A percentile compares a stretch with the other conserved stretches of the same genome.
Evolutionary conservation across 2,329 filamentous ascomycete species (phyloP).

Genomic region (Phaeosphaeriaceae sp.): DNA sequence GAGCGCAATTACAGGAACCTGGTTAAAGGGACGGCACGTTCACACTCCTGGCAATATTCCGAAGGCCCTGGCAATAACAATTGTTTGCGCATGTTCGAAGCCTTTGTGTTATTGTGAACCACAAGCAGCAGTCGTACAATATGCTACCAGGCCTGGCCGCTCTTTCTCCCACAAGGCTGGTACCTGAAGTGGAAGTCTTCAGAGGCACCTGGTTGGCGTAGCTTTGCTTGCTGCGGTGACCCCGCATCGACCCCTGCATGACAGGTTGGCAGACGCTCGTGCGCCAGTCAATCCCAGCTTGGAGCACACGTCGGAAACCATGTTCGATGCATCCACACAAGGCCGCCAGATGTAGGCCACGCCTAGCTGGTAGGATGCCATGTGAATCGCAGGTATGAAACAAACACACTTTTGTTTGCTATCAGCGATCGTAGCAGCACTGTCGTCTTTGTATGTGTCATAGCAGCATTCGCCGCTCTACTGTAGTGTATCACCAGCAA

Average conservation of each 20-base stretch:
- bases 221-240: conserved; percentile 1
- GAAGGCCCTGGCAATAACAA: not conserved
- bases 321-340: not conserved
- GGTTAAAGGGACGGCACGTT: conserved; percentile 2
- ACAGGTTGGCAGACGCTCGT: not conserved
- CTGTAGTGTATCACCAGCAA: not conserved
- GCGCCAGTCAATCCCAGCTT: conserved; percentile 2
- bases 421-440: not conserved
- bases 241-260: conserved; percentile 6
- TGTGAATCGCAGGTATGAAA: not conserved
- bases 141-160: not conserved
- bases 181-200: not conserved
- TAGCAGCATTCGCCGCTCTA: not conserved
- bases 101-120: not conserved
- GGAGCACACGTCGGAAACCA: conserved; percentile 2
- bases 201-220: not conserved
- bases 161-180: not conserved
- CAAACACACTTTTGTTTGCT: not conserved
- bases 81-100: not conserved
- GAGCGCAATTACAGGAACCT: conserved; percentile 1
- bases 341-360: not conserved
- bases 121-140: not conserved
- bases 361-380: not conserved
- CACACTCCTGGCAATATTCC: not conserved
- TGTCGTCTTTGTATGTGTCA: not conserved